phyloP scores from a whole-genome alignment of 345 rosid genomes.

The Lumnitzera racemosa region DNA sequence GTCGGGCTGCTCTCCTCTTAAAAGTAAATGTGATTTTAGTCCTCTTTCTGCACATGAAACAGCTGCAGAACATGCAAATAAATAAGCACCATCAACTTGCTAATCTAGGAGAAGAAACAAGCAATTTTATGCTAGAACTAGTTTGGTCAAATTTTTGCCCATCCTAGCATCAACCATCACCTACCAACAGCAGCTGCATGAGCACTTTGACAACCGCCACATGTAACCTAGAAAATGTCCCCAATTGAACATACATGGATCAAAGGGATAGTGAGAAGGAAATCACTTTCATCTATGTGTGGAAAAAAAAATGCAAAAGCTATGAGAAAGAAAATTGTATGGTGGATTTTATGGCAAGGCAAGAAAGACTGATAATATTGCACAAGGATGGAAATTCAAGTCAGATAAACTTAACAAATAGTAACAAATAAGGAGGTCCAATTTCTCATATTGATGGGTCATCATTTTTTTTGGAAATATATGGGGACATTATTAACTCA shows the following conservation, averaged over 20 bases:
- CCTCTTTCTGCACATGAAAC: conserved; percentile 88
- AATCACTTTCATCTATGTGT: too few species aligned
- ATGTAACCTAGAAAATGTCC: conserved; percentile 65
- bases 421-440: too few species aligned
- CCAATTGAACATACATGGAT: conserved; percentile 20
- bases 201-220: conserved; percentile 96
- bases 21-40: conserved; percentile 72
- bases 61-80: conserved; percentile 37
- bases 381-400: too few species aligned
- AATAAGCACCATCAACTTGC: not conserved
- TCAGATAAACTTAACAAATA: too few species aligned
- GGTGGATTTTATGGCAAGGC: too few species aligned
- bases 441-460: too few species aligned
- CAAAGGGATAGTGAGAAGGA: not conserved
- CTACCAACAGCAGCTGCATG: conserved; percentile 85
- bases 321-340: too few species aligned
- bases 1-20: conserved; percentile 82
- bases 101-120: not conserved
- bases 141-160: too few species aligned
- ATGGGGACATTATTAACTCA: too few species aligned
- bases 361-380: too few species aligned
- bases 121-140: not conserved
- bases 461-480: too few species aligned
- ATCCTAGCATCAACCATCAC: conserved; percentile 2
- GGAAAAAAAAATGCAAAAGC: too few species aligned